These are phyloP conservation scores for Aspergillus intermedius DNA, from an alignment of 2,329 filamentous ascomycete genomes.

Conservation along the genomic window DNA sequence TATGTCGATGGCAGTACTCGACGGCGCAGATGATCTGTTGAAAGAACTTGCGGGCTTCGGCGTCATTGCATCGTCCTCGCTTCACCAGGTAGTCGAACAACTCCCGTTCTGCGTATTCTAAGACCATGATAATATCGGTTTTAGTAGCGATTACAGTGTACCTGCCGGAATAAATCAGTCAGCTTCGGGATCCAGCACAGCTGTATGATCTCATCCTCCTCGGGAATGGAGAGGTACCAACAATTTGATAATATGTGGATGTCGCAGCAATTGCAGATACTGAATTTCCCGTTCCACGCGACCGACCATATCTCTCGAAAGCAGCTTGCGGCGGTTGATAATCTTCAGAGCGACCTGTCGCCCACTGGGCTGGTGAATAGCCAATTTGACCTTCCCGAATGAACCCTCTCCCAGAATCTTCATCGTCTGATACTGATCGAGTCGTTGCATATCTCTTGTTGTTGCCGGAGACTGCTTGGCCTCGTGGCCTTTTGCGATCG, in stretches of 20 bases:
- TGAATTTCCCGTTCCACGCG: constrained; percentile 97
- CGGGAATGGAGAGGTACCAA: constrained; percentile 39
- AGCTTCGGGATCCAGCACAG: constrained; percentile 5
- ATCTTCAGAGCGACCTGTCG: constrained; percentile 98
- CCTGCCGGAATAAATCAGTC: constrained; percentile 39
- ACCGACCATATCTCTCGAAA: constrained; percentile 96
- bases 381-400: constrained; percentile 97
- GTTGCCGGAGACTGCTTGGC: constrained; percentile 39
- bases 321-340: constrained; percentile 90
- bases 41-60: constrained; percentile 93
- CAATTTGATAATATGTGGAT: constrained; percentile 99
- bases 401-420: constrained; percentile 91
- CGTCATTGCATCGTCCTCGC: constrained; percentile 83
- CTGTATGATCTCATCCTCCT: background rate
- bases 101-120: constrained; percentile 94
- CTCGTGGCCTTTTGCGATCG: constrained; percentile 24
- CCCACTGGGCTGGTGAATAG: constrained; percentile 81
- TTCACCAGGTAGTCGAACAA: constrained; percentile 98
- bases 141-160: constrained; percentile 96
- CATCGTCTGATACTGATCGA: constrained; percentile 86
- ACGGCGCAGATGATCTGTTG: constrained; percentile 98
- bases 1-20: constrained; percentile 97
- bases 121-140: constrained; percentile 95
- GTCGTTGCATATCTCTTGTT: constrained; percentile 64
- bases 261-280: constrained; percentile 88